Evolutionary conservation across 164 flowering plant species (phyloP).

Genomic region (Sextonia rubra): DNA sequence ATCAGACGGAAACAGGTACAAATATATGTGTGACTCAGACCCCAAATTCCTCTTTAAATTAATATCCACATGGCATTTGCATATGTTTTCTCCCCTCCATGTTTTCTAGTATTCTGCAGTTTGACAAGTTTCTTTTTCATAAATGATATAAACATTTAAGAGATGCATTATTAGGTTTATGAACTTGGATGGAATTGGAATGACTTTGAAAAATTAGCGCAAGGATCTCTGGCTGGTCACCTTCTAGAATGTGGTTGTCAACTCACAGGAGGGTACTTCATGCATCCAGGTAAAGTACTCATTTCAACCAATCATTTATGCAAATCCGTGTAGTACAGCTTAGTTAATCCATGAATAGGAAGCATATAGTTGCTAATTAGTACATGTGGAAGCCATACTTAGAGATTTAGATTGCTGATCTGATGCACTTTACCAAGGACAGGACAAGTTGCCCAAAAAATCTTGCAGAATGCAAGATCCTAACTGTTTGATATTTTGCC

Average conservation of each 20-base stretch:
- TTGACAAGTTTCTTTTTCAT: not conserved
- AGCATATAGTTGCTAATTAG: not conserved
- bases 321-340: not conserved
- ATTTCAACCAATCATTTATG: not conserved
- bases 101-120: not conserved
- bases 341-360: not conserved
- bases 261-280: constrained; percentile 95
- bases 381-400: not conserved
- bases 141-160: not conserved
- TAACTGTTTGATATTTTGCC: not conserved
- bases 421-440: not conserved
- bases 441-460: not conserved
- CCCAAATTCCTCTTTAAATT: too few species aligned
- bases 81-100: not conserved
- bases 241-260: constrained; percentile 99
- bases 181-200: constrained; percentile 99
- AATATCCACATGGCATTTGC: too few species aligned
- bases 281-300: constrained; percentile 75
- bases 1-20: too few species aligned
- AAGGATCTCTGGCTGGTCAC: constrained; percentile 89
- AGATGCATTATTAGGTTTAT: constrained; percentile 43
- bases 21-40: too few species aligned
- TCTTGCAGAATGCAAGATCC: not conserved
- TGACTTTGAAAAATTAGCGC: constrained; percentile 66
- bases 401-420: not conserved